A percentile compares a stretch with the other conserved stretches of the same genome.
phyloP scores from a whole-genome alignment of 495 filamentous ascomycete genomes.

The Alectoria sarmentosa region DNA sequence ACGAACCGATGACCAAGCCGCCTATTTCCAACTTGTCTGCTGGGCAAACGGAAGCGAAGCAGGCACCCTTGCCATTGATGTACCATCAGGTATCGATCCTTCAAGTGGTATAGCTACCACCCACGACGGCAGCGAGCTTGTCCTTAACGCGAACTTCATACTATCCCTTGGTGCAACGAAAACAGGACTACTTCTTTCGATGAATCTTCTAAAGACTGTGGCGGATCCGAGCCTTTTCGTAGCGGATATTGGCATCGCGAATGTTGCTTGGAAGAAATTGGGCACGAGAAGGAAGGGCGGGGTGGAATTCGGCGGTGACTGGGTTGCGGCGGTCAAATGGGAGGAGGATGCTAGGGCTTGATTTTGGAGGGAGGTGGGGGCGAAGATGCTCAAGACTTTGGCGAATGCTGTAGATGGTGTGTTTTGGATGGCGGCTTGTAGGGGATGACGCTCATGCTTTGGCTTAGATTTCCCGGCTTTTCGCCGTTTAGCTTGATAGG shows the following conservation, averaged over 20 bases:
- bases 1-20: slow-evolving; percentile 70
- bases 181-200: slow-evolving; percentile 66
- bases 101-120: slow-evolving; percentile 53
- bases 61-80: slow-evolving; percentile 71
- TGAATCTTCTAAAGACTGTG: slow-evolving; percentile 51
- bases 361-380: not conserved
- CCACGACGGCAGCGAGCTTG: slow-evolving; percentile 1
- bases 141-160: slow-evolving; percentile 55
- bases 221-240: slow-evolving; percentile 64
- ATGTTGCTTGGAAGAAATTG: slow-evolving; percentile 78
- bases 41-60: slow-evolving; percentile 82
- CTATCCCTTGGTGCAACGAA: slow-evolving; percentile 81
- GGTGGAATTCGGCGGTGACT: slow-evolving; percentile 76
- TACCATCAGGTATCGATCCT: slow-evolving; percentile 81
- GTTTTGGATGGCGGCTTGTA: not conserved
- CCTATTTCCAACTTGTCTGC: slow-evolving; percentile 72
- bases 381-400: not conserved
- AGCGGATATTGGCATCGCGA: slow-evolving; percentile 78
- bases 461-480: not conserved
- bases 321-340: slow-evolving; percentile 53
- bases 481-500: not conserved
- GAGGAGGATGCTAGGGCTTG: not conserved
- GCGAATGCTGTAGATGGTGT: not conserved
- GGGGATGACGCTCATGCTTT: not conserved
- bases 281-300: slow-evolving; percentile 65